Conservation (phyloP, 169 alveolate genomes). For the Babesia ovis region DNA sequence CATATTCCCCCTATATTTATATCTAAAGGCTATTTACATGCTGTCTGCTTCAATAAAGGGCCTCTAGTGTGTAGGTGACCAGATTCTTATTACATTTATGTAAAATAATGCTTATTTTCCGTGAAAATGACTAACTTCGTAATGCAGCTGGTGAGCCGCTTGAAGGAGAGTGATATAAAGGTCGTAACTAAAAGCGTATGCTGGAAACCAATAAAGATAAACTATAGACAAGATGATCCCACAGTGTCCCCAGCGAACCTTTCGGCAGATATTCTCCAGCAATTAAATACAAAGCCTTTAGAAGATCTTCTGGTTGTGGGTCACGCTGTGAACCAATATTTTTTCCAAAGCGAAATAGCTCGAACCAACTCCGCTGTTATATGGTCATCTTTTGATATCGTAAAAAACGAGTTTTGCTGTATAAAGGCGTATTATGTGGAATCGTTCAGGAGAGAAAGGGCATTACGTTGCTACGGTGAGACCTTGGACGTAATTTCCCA, state of each 20-base stretch:
- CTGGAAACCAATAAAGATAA: constrained; percentile 48
- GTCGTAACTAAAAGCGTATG: constrained; percentile 41
- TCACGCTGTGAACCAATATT: constrained; percentile 63
- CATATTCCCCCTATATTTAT: too few species aligned
- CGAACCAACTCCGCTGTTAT: constrained; percentile 25
- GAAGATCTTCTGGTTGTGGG: constrained; percentile 23
- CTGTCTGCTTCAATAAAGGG: too few species aligned
- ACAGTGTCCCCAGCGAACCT: too few species aligned
- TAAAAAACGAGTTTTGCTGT: constrained; percentile 38
- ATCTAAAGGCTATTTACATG: too few species aligned
- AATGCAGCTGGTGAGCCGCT: constrained; percentile 14
- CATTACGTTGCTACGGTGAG: constrained; percentile 37
- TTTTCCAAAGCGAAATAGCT: constrained; percentile 43
- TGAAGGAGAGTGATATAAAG: constrained; percentile 6
- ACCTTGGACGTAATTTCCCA: constrained; percentile 52
- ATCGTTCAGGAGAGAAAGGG: constrained; percentile 39
- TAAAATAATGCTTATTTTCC: not conserved
- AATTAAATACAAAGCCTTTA: not conserved
- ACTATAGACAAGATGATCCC: not conserved
- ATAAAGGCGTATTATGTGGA: constrained; percentile 45
- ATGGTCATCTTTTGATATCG: constrained; percentile 48
- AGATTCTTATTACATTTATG: too few species aligned
- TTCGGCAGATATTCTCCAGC: not conserved
- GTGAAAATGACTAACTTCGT: constrained; percentile 16
- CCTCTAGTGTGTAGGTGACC: too few species aligned